Conservation (phyloP, 2,329 filamentous ascomycete species). For the Monosporascus cannonballus region DNA sequence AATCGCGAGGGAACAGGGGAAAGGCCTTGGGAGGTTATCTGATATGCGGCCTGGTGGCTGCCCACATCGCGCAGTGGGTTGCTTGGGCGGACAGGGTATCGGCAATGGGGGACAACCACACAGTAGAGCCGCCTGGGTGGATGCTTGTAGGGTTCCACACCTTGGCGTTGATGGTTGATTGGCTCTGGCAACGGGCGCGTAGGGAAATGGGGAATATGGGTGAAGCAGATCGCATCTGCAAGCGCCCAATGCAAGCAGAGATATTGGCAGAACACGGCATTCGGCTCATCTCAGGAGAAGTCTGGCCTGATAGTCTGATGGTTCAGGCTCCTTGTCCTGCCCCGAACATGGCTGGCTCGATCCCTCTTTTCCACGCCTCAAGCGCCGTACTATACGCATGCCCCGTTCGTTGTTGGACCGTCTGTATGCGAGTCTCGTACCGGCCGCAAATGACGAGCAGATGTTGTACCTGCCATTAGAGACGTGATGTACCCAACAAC, state of each 20-base stretch:
- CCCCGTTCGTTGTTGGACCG: not conserved
- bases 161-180: slow-evolving; percentile 23
- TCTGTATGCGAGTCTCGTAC: not conserved
- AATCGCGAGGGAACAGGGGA: slow-evolving; percentile 9
- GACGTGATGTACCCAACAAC: not conserved
- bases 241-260: slow-evolving; percentile 20
- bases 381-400: not conserved
- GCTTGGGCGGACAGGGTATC: slow-evolving; percentile 8
- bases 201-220: slow-evolving; percentile 13
- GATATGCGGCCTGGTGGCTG: slow-evolving; percentile 21
- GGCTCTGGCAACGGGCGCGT: slow-evolving; percentile 17
- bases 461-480: too few species aligned
- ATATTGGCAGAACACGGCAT: not conserved
- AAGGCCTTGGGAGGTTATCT: slow-evolving; percentile 12
- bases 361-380: not conserved
- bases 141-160: slow-evolving; percentile 13
- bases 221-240: slow-evolving; percentile 18
- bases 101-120: not conserved
- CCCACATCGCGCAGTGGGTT: slow-evolving; percentile 10
- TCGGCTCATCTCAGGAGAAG: not conserved
- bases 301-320: not conserved
- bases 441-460: too few species aligned
- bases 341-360: not conserved
- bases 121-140: slow-evolving; percentile 5
- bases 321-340: not conserved